These are phyloP conservation scores for Blastobotrys proliferans DNA, from an alignment of 1,139 yeast genomes.

Conservation along the genomic window DNA sequence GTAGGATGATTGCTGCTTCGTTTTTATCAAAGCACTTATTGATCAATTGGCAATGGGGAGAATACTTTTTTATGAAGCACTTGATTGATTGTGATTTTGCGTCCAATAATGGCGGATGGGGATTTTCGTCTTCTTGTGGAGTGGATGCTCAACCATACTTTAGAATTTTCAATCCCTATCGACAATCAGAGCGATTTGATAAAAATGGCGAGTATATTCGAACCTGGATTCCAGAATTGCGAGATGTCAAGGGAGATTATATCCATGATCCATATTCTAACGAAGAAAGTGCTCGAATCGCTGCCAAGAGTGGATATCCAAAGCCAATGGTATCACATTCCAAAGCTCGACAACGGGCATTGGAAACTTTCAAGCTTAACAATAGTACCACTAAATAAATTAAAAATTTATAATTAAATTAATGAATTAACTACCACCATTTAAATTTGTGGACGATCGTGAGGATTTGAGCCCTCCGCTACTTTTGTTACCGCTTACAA, in stretches of 20 bases:
- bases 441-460: not conserved
- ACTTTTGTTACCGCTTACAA: conserved; percentile 11
- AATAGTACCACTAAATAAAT: not conserved
- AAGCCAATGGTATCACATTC: conserved; percentile 43
- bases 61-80: conserved; percentile 46
- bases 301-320: conserved; percentile 39
- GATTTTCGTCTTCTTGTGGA: conserved; percentile 39
- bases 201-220: conserved; percentile 45
- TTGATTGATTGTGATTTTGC: conserved; percentile 52
- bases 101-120: conserved; percentile 58
- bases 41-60: conserved; percentile 56
- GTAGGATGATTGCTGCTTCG: conserved; percentile 51
- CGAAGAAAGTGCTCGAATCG: conserved; percentile 16
- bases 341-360: conserved; percentile 11
- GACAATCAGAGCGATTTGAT: conserved; percentile 50
- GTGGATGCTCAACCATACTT: conserved; percentile 51
- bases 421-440: not conserved
- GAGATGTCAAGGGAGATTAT: conserved; percentile 20
- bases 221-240: conserved; percentile 49
- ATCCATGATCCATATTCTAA: conserved; percentile 41
- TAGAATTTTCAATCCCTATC: conserved; percentile 50
- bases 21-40: conserved; percentile 50
- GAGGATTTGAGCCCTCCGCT: conserved; percentile 9
- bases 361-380: conserved; percentile 22
- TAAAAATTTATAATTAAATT: not conserved